phyloP scores from a whole-genome alignment of 2,329 filamentous ascomycete species.

The Lachnellula subtilissima region DNA sequence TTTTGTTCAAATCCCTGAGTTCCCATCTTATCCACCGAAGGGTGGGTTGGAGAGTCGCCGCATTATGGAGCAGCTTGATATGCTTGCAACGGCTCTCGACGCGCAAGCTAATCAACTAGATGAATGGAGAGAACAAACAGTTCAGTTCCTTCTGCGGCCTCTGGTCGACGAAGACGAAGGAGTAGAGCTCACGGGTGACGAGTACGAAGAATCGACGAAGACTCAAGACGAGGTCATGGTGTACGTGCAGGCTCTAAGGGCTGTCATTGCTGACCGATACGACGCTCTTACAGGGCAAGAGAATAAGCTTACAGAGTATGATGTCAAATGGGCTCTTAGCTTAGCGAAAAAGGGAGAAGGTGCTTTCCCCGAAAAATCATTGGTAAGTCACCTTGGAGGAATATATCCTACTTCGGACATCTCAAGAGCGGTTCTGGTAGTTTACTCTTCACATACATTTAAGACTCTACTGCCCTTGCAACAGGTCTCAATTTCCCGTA shows the following conservation, averaged over 20 bases:
- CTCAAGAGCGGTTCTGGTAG: background rate
- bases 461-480: too few species aligned
- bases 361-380: constrained; percentile 57
- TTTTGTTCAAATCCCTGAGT: constrained; percentile 60
- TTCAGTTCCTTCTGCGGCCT: constrained; percentile 66
- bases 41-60: constrained; percentile 69
- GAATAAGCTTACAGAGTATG: constrained; percentile 71
- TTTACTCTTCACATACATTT: background rate
- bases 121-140: constrained; percentile 68
- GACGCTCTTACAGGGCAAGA: constrained; percentile 69
- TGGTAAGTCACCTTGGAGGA: too few species aligned
- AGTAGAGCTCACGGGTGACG: constrained; percentile 77
- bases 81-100: constrained; percentile 63
- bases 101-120: constrained; percentile 66
- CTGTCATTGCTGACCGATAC: constrained; percentile 72
- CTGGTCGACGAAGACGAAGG: constrained; percentile 77
- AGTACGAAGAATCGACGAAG: constrained; percentile 83
- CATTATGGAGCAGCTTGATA: constrained; percentile 61
- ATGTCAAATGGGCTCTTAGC: constrained; percentile 57
- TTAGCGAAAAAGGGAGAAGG: constrained; percentile 61
- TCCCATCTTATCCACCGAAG: constrained; percentile 46
- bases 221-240: constrained; percentile 85
- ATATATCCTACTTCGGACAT: background rate
- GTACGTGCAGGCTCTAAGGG: constrained; percentile 74
- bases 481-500: too few species aligned